These are phyloP conservation scores for Metschnikowia koreensis DNA, from an alignment of 805 yeast species.

Conservation along the genomic window DNA sequence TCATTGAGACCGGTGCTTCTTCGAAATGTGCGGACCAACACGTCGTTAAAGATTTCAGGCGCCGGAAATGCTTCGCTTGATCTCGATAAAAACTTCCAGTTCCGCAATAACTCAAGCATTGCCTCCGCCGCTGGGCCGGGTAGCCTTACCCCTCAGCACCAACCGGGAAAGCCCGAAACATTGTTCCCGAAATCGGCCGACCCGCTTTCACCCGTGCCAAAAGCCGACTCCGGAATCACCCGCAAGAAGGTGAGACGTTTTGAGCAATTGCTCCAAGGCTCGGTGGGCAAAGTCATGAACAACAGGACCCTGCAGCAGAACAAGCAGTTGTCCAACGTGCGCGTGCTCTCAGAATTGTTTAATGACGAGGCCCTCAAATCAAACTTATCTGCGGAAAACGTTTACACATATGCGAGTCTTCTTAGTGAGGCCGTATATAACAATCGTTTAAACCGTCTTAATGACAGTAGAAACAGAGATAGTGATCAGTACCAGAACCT, in stretches of 20 bases:
- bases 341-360: conserved; percentile 11
- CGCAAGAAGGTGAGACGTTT: conserved; percentile 25
- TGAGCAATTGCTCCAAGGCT: conserved; percentile 25
- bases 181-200: conserved; percentile 21
- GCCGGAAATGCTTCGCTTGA: conserved; percentile 10
- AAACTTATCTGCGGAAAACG: conserved; percentile 10
- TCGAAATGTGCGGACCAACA: conserved; percentile 35
- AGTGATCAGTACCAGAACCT: conserved; percentile 30
- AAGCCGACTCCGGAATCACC: not conserved
- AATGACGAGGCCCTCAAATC: conserved; percentile 13
- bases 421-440: conserved; percentile 22
- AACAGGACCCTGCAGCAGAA: not conserved
- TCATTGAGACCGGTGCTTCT: conserved; percentile 37
- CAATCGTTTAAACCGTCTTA: conserved; percentile 33
- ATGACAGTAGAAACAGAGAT: conserved; percentile 36
- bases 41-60: conserved; percentile 11
- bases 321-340: conserved; percentile 7
- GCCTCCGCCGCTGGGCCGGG: not conserved
- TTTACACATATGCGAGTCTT: conserved; percentile 14
- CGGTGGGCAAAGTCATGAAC: conserved; percentile 7
- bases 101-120: conserved; percentile 9
- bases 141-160: not conserved
- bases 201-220: conserved; percentile 21
- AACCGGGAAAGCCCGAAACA: conserved; percentile 18
- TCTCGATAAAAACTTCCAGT: conserved; percentile 13